phyloP scores from a whole-genome alignment of 192 early-diverging fungal species.

The Dispira parvispora region DNA sequence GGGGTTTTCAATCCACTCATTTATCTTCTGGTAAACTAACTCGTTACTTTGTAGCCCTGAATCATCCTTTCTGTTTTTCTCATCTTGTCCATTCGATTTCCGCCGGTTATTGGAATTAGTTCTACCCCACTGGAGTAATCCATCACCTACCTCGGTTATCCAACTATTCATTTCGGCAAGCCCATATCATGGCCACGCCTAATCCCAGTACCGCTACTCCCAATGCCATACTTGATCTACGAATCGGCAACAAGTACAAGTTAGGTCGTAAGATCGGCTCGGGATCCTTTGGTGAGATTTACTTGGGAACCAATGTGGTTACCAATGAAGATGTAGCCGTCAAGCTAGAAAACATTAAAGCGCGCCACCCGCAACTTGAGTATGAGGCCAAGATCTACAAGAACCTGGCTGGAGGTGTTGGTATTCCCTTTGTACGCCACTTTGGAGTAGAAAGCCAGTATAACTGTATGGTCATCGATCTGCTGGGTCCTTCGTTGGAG shows the following conservation, averaged over 20 bases:
- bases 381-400: constrained; percentile 96
- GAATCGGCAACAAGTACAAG: constrained; percentile 87
- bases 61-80: too few relatives aligned
- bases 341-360: constrained; percentile 88
- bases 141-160: too few relatives aligned
- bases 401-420: constrained; percentile 77
- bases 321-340: constrained; percentile 94
- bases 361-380: constrained; percentile 92
- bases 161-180: too few relatives aligned
- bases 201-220: too few relatives aligned
- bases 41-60: too few relatives aligned
- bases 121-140: too few relatives aligned
- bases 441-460: constrained; percentile 71
- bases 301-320: constrained; percentile 73
- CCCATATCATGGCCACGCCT: too few relatives aligned
- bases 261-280: constrained; percentile 93
- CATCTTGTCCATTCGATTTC: too few relatives aligned
- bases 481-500: constrained; percentile 82
- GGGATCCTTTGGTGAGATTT: constrained; percentile 97
- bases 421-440: constrained; percentile 76
- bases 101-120: too few relatives aligned
- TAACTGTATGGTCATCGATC: constrained; percentile 75
- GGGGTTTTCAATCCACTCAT: too few relatives aligned
- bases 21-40: too few relatives aligned
- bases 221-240: constrained; percentile 35